Evolutionary conservation across 2,329 filamentous ascomycete species (phyloP), one percentile per base, ranked within the genome.

Genomic region (Cladosporium sp.): DNA sequence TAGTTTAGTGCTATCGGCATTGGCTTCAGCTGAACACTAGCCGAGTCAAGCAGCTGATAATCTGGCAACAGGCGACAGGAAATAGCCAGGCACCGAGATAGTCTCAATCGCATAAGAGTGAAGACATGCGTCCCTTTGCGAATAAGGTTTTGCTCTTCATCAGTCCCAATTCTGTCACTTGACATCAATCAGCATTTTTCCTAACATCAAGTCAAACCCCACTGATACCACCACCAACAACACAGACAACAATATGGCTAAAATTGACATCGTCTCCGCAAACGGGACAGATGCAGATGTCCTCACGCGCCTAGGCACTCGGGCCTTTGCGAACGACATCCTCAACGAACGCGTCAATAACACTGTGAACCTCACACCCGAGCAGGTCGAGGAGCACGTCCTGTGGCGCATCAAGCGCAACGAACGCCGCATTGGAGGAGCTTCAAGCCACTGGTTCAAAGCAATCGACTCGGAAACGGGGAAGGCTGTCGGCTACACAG

Each of bases 351-450:
- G 37, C 35, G n/a, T 58, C 20, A 28, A 51, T 13, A 53, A 54
- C n/a, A 19, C 17, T 9, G 39, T 32, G 3, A 32, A 35, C 15
- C 32, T 48, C 42, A 49, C 42, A 17, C 24, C 55, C 10, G 36
- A 34, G 25, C 49, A 58, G 20, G 4, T 34, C 10, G 32, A 34
- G 3, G 49, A 37, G 15, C 40, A 52, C 49, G n/a, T 47, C 12
- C 22, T 28, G 17, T 58, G 56, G 56, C 48, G 56, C 20, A 52
- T 45, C 36, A 24, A 6, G 19, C 56, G 56, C 13, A 53, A 44
- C 22, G 19, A 6, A 15, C 35, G 24, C 20, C 56, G 56, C 12
- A 47, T 53, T 24, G n/a, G 8, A 3, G 36, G 34, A 2, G 10
- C 48, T 9, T 39, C 35, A 7, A 35, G 34, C 8, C n/a, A 36